These are phyloP conservation scores for Aureobasidium sp. DNA, from an alignment of 2,329 filamentous ascomycete genomes.

Conservation along the genomic window DNA sequence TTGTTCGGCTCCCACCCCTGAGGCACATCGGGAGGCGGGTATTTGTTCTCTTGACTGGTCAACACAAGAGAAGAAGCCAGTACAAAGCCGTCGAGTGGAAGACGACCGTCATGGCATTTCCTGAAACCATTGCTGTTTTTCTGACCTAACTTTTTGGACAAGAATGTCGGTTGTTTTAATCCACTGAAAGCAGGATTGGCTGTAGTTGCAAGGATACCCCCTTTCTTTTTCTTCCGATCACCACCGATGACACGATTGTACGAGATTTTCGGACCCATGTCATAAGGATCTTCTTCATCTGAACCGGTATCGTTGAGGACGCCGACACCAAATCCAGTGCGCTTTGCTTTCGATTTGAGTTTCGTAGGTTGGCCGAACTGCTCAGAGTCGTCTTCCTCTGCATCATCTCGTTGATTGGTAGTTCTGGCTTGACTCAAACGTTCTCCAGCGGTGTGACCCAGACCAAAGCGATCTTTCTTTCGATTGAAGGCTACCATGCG, in stretches of 20 bases:
- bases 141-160: slow-evolving; percentile 53
- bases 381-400: slow-evolving; percentile 27
- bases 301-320: slow-evolving; percentile 88
- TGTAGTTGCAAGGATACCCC: slow-evolving; percentile 22
- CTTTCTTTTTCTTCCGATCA: slow-evolving; percentile 62
- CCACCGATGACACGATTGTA: slow-evolving; percentile 77
- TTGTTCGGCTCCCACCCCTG: slow-evolving; percentile 61
- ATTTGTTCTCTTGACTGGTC: slow-evolving; percentile 40
- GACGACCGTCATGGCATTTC: slow-evolving; percentile 74
- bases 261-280: slow-evolving; percentile 81
- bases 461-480: slow-evolving; percentile 61
- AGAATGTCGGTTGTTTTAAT: slow-evolving; percentile 55
- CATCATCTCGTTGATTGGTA: slow-evolving; percentile 18
- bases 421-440: slow-evolving; percentile 31
- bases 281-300: slow-evolving; percentile 90
- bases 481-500: slow-evolving; percentile 56
- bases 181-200: slow-evolving; percentile 7
- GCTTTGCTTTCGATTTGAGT: slow-evolving; percentile 44
- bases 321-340: slow-evolving; percentile 74
- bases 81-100: slow-evolving; percentile 73
- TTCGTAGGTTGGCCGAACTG: slow-evolving; percentile 21
- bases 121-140: slow-evolving; percentile 43
- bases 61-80: slow-evolving; percentile 46
- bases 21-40: slow-evolving; percentile 60
- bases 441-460: slow-evolving; percentile 57